A percentile compares a stretch with the other conserved stretches of the same genome.
Evolutionary conservation across 352 stramenopile genomes (phyloP).

Genomic region (Globisporangium paroecandrum): DNA sequence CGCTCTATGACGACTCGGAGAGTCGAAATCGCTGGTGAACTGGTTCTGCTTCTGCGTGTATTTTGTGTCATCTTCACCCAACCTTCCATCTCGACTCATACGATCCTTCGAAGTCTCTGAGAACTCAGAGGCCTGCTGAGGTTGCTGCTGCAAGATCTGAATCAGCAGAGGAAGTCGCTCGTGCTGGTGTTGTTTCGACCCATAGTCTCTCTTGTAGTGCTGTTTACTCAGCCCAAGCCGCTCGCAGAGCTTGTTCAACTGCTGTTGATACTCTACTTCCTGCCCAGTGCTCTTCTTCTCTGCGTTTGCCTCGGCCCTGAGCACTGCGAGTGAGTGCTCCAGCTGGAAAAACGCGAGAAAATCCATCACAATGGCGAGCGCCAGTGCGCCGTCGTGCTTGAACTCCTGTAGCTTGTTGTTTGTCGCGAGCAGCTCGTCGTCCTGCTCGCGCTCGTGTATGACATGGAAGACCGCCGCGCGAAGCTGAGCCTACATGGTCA

Average conservation of each 20-base stretch:
- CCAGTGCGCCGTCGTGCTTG: conserved; percentile 27
- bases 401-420: conserved; percentile 20
- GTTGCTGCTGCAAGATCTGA: conserved; percentile 20
- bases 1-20: background rate
- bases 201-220: background rate
- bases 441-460: conserved; percentile 47
- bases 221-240: conserved; percentile 3
- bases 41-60: background rate
- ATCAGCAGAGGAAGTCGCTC: conserved; percentile 23
- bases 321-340: conserved; percentile 49
- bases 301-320: conserved; percentile 41
- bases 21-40: background rate
- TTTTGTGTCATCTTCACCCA: background rate
- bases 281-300: background rate
- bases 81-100: background rate
- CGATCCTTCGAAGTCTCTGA: background rate
- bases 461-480: conserved; percentile 72
- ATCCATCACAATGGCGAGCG: conserved; percentile 52
- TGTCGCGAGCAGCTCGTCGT: conserved; percentile 10
- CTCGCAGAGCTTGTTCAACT: conserved; percentile 16
- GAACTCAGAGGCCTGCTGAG: background rate
- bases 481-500: conserved; percentile 47
- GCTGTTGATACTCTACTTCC: background rate
- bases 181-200: background rate
- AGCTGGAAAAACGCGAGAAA: conserved; percentile 59